Evolutionary conservation across 345 rosid species (phyloP), one percentile per base, ranked within the genome.

Genomic region (Trapa incisa): DNA sequence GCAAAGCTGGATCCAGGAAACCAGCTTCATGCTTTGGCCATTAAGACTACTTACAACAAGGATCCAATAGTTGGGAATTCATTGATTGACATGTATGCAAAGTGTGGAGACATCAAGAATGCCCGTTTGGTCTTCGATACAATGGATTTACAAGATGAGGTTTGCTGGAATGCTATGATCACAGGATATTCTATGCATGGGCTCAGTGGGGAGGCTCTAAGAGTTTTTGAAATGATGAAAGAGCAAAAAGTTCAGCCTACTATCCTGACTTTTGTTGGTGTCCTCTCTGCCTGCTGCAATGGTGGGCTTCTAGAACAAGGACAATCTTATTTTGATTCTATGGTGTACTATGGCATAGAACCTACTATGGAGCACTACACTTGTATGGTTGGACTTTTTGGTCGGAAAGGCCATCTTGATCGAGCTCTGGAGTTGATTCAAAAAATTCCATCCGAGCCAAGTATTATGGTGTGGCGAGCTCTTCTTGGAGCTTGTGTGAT

Each of bases 1-100:
- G 91, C 99, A 15, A 83, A 87, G 68, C 65, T 89, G 73, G 89
- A 86, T 61, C 83, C 81, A 36, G 96, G 95, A 58, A 79, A 70
- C 37, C 95, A 89, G 75, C 80, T 91, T 76, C 97, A 89, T 76
- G 75, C 85, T 17, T 67, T 87, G 69, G 68, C 80, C 2, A 65
- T 80, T 70, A 91, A 91, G 80, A 86, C 86, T 41, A 81, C 39
- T 5, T 81, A 86, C 73, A 85, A 81, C 57, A 74, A 80, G 64
- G 67, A 77, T 53, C 63, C 66, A 22, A 87, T 84, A 57, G 97
- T 87, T 8, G 78, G 76, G 47, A 94, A 91, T 83, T 84, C 93
- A 54, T 74, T 94, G 80, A 81, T 91, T 68, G 93, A 91, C 74
- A 94, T 91, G 97, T 91, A 94, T 75, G 91, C 99, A 37, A 91